These are phyloP conservation scores for Benincasa hispida DNA, from an alignment of 306 rosid species.

Conservation along the genomic window DNA sequence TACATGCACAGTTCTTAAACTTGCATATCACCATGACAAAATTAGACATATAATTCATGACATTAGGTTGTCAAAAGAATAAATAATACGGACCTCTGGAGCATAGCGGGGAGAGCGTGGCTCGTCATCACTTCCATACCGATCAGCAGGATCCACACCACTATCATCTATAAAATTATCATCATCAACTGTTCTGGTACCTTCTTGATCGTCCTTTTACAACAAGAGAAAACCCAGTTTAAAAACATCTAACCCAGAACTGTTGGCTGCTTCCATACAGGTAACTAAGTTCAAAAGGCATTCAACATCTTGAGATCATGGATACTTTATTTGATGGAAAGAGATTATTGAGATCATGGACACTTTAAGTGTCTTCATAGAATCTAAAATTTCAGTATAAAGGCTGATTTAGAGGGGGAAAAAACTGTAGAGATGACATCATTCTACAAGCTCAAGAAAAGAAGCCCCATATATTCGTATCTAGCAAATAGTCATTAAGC, in stretches of 20 bases:
- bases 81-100: conserved; percentile 53
- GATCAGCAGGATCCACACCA: conserved; percentile 63
- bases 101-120: conserved; percentile 55
- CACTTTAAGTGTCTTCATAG: neutral
- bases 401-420: neutral
- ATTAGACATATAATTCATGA: neutral
- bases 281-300: neutral
- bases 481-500: neutral
- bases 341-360: neutral
- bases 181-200: conserved; percentile 65
- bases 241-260: conserved; percentile 11
- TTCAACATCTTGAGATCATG: neutral
- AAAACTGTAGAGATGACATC: neutral
- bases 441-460: neutral
- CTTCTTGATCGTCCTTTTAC: conserved; percentile 73
- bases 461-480: neutral
- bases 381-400: neutral
- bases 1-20: neutral
- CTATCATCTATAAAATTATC: conserved; percentile 94
- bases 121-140: conserved; percentile 55
- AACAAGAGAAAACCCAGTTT: conserved; percentile 9
- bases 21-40: neutral
- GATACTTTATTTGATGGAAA: neutral
- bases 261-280: neutral
- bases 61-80: neutral